Evolutionary conservation across 306 rosid species (phyloP), one percentile per base, ranked within the genome.

Genomic region (cucumber (Cucumis sativus)): DNA sequence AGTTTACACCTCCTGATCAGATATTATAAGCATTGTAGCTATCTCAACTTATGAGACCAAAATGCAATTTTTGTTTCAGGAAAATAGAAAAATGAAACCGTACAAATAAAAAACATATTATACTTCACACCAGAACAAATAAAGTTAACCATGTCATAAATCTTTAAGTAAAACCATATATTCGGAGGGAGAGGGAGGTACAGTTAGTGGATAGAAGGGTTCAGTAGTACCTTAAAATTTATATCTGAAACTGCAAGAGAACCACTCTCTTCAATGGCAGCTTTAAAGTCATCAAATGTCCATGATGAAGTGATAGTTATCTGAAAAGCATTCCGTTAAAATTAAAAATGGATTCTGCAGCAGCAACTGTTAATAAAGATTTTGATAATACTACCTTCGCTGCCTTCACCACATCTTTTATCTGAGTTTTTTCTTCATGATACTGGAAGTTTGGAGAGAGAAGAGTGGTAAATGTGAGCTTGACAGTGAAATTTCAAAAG

Each of bases 201-300:
- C 23, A 20, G n/a, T 11, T 67, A 67, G 58, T 21, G 57, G 41
- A 67, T 59, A 70, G 39, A 21, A 68, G 23, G 40, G 39, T 21
- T 10, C 2, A 10, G 30, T 8, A 76, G 25, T 86, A 95, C 98
- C 98, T 89, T 92, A 81, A 95, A 84, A 84, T 95, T 95, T 75
- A 90, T 84, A 67, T 90, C 97, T 10, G 92, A 85, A 77, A 95
- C 84, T 15, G 84, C 52, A 52, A 92, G 83, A 69, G 89, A 81
- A 68, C 83, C 87, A 82, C 74, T 82, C 55, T 88, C 91, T 78
- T 82, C 78, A 80, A 92, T 70, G 66, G 89, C 79, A 57, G 78
- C 84, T 90, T 88, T 92, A 58, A 92, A 92, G 75, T 88, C 97
- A 78, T 90, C 98, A 79, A 86, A 88, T 61, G 85, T 81, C 83